phyloP scores from a whole-genome alignment of 1,139 yeast genomes.

The Saccharomyces hybrid region DNA sequence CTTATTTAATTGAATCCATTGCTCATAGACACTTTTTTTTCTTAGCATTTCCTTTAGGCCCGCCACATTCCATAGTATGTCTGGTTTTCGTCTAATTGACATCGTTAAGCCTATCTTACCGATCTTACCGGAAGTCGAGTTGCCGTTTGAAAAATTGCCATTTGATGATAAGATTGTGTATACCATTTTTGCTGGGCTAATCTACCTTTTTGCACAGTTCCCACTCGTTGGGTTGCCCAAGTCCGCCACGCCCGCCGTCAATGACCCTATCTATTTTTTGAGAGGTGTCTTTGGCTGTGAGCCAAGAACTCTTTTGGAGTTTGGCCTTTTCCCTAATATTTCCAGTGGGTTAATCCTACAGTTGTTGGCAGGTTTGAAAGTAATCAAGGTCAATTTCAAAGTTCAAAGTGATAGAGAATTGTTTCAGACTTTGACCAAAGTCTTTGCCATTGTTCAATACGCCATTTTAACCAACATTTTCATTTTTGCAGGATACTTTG shows the following conservation, averaged over 20 bases:
- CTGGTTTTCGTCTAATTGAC: constrained; percentile 60
- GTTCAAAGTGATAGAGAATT: constrained; percentile 68
- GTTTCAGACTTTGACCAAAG: constrained; percentile 78
- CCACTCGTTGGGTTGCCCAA: constrained; percentile 75
- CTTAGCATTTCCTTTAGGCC: not conserved
- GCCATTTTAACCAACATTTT: constrained; percentile 42
- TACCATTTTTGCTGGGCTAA: constrained; percentile 60
- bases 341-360: constrained; percentile 73
- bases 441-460: constrained; percentile 47
- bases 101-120: constrained; percentile 76
- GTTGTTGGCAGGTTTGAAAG: constrained; percentile 65
- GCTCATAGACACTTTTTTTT: not conserved
- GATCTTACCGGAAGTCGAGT: constrained; percentile 75
- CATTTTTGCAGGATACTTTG: constrained; percentile 61
- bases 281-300: constrained; percentile 75
- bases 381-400: constrained; percentile 67
- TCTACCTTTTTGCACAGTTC: constrained; percentile 56
- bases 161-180: constrained; percentile 78
- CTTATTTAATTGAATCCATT: not conserved
- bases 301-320: constrained; percentile 61
- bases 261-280: constrained; percentile 65
- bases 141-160: constrained; percentile 54
- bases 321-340: constrained; percentile 66
- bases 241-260: constrained; percentile 38
- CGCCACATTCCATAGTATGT: not conserved